A percentile compares a stretch with the other conserved stretches of the same genome.
Evolutionary conservation across 2,329 filamentous ascomycete species (phyloP).

Genomic region (Pyrenophora graminea): DNA sequence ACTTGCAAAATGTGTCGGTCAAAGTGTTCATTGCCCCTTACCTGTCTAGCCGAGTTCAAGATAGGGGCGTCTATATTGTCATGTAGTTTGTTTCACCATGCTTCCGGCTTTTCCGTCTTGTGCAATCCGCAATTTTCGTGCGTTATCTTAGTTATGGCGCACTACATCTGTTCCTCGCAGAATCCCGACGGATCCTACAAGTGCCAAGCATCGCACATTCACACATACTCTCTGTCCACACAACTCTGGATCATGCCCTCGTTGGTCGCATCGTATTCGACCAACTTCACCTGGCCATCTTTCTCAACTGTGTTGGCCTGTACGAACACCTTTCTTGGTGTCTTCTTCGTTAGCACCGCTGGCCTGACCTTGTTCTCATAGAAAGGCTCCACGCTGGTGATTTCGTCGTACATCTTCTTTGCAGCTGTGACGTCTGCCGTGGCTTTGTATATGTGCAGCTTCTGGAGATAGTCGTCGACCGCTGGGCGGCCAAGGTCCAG

Average conservation of each 20-base stretch:
- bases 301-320: slow-evolving; percentile 82
- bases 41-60: neutral
- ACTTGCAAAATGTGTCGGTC: no score
- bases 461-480: slow-evolving; percentile 85
- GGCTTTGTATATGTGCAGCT: slow-evolving; percentile 89
- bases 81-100: no score
- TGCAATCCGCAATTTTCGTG: no score
- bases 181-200: no score
- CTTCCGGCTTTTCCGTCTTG: no score
- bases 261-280: slow-evolving; percentile 82
- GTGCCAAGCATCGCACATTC: neutral
- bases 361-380: slow-evolving; percentile 81
- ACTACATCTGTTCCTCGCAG: no score
- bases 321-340: slow-evolving; percentile 88
- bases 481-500: slow-evolving; percentile 79
- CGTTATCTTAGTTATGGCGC: no score
- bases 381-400: slow-evolving; percentile 83
- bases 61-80: neutral
- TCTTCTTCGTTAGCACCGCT: slow-evolving; percentile 75
- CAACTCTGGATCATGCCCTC: slow-evolving; percentile 66
- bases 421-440: slow-evolving; percentile 82
- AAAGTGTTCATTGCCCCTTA: no score
- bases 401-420: slow-evolving; percentile 78
- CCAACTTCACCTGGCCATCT: slow-evolving; percentile 63
- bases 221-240: slow-evolving; percentile 45